Base-by-base conservation (phyloP, 1,284 basidiomycete species). In the Coniferiporia sulphurascens region DNA sequence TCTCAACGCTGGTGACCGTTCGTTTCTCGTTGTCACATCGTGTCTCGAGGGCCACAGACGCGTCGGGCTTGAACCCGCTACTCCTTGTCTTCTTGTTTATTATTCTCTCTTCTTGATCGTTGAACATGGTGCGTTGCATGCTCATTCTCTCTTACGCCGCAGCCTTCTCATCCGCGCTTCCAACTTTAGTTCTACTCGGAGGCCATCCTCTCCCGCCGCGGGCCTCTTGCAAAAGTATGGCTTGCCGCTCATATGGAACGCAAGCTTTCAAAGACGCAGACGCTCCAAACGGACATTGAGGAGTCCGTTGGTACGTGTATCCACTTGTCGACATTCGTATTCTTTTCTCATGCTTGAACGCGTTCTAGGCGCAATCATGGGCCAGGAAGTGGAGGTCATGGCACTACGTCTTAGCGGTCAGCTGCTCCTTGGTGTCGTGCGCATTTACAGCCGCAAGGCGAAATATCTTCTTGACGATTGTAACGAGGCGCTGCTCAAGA, bases 381-480 rank as follows among this genome's bases (percentile, higher is more conserved):
- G 86, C 22, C 89, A 94, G 72, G 91, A 95, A 68, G 82, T 91
- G 60, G 89, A 91, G 70, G 74, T 91, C 48, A 95, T 98, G 86
- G 94, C 95, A 1, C 86, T 99, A 21, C 89, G 96, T 59, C 78
- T 98, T 17, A 97, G 93, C 43, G 96, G 96, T 7, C 96, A 98
- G 69, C 81, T 99, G 50, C 82, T 99, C 61, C 84, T 99, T 44
- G 96, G 96, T 68, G 95, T 99, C 57, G 94, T 95, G 53, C 85
- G 97, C 61, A 98, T 99, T 70, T 98, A 99, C 75, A 95, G 94
- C 68, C 83, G 96, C 52, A 98, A 99, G 73, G 93, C 95, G 21
- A 97, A 98, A 70, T 99, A 99, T 74, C 82, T 99, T 1, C 78
- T 98, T 65, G 96, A 99, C 69, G 96, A 99, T 72, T 98, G 95